Conservation (phyloP, 345 rosid genomes). For the Citrus australasica region DNA sequence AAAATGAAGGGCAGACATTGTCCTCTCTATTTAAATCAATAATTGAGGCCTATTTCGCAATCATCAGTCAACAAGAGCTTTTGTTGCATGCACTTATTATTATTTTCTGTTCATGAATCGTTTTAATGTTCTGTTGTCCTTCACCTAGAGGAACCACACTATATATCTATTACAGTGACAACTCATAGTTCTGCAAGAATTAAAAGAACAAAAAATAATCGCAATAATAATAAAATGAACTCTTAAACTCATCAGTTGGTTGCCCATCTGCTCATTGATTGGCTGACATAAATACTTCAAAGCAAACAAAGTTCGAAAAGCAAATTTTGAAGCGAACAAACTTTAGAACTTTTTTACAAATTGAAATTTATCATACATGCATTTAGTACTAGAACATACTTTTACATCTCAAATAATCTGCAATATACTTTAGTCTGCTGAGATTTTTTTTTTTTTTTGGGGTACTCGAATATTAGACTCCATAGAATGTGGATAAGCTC, state of each 20-base stretch:
- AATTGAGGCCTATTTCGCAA: background rate
- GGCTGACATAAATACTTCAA: background rate
- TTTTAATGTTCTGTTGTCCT: background rate
- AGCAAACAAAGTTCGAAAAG: background rate
- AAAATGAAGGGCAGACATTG: background rate
- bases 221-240: background rate
- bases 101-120: background rate
- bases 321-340: background rate
- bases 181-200: background rate
- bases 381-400: too few species aligned
- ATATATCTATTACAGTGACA: background rate
- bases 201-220: background rate
- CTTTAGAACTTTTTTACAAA: background rate
- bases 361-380: background rate
- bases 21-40: background rate
- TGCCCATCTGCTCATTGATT: background rate
- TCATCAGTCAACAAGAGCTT: background rate
- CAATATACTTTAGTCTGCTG: too few species aligned
- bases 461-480: background rate
- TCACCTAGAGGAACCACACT: background rate
- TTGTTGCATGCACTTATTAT: background rate
- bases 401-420: too few species aligned
- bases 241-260: background rate
- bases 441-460: too few species aligned
- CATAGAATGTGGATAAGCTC: slow-evolving; percentile 14